These are phyloP conservation scores for Carex parvula DNA, from an alignment of 176 grass and related monocot species.

Conservation along the genomic window DNA sequence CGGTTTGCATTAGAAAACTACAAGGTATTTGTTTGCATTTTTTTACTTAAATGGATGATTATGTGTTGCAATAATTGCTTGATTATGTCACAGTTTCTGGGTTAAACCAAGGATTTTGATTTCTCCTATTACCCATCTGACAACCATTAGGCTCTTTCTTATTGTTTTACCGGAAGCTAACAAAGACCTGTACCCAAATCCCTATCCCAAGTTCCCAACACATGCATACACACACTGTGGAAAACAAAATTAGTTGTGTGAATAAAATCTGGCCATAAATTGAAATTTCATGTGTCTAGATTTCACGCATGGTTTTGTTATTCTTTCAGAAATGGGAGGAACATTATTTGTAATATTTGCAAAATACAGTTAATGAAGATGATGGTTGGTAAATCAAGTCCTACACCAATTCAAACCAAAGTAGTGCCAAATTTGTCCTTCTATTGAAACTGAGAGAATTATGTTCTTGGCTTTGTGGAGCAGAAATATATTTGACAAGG, in stretches of 20 bases:
- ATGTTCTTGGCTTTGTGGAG: background rate
- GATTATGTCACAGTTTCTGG: background rate
- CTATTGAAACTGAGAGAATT: background rate
- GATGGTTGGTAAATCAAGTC: background rate
- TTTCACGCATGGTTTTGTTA: background rate
- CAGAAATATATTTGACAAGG: background rate
- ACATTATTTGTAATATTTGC: background rate
- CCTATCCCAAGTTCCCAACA: no score
- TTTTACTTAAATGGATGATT: background rate
- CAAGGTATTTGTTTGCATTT: slow-evolving; percentile 53
- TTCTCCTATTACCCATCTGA: background rate
- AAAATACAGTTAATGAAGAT: background rate
- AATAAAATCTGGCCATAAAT: background rate
- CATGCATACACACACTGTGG: background rate
- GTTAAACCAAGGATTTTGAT: background rate
- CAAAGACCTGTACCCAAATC: background rate
- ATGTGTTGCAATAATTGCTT: background rate
- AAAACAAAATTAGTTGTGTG: background rate
- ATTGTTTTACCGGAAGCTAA: background rate
- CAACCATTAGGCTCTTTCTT: background rate
- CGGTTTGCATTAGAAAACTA: slow-evolving; percentile 95
- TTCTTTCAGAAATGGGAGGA: background rate
- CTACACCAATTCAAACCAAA: background rate
- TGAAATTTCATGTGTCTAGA: background rate
- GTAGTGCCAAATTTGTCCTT: background rate